Evolutionary conservation across 164 flowering plant species (phyloP).

Genomic region (Tetrastigma voinierianum): DNA sequence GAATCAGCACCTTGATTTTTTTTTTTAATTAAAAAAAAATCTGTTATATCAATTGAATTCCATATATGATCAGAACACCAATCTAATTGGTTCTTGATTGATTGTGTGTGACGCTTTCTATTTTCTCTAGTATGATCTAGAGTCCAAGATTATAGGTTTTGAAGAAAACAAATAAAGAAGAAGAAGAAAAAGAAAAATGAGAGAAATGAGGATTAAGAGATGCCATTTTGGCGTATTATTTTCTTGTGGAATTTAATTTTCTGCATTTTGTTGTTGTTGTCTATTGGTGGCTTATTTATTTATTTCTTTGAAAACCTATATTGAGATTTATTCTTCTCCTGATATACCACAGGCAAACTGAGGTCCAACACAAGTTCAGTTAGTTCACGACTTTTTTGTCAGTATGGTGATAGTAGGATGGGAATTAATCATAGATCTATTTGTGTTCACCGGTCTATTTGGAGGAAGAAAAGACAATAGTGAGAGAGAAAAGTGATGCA

Average conservation of each 20-base stretch:
- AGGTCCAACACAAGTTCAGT: slow-evolving; percentile 5
- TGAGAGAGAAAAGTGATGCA: slow-evolving; percentile 55
- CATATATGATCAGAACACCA: too few relatives aligned
- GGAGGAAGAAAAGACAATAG: slow-evolving; percentile 74
- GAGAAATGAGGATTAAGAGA: too few relatives aligned
- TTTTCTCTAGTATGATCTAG: not conserved
- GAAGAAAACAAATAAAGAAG: too few relatives aligned
- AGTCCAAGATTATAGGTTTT: not conserved
- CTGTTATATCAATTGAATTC: too few relatives aligned
- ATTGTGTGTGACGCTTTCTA: not conserved
- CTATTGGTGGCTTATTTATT: slow-evolving; percentile 2
- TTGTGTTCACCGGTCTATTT: slow-evolving; percentile 55
- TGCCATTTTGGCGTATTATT: not conserved
- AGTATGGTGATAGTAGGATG: slow-evolving; percentile 9
- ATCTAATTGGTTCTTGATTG: not conserved
- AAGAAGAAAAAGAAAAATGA: too few relatives aligned
- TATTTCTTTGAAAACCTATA: not conserved
- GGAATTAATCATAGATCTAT: slow-evolving; percentile 21
- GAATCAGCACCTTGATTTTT: too few relatives aligned
- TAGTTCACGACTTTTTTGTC: slow-evolving; percentile 16
- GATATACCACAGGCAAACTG: slow-evolving; percentile 22
- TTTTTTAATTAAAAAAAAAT: too few relatives aligned
- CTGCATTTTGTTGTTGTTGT: not conserved
- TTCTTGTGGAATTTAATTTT: not conserved
- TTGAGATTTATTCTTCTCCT: not conserved